phyloP scores from a whole-genome alignment of 202 grass and related monocot species.

The Dendrocalamus latiflorus region DNA sequence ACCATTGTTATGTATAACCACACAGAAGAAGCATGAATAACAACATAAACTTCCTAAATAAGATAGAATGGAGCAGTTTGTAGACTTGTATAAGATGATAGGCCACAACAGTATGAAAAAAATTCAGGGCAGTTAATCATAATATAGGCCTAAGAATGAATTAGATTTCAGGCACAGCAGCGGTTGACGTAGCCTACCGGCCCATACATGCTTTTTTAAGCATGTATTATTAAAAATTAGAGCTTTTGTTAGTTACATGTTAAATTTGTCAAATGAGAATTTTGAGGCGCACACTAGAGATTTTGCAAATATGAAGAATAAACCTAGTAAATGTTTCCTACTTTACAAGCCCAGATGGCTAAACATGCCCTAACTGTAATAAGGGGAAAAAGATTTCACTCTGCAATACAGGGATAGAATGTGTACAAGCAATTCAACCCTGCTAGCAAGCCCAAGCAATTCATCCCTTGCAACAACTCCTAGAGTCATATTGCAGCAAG shows the following conservation, averaged over 20 bases:
- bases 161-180: background rate
- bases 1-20: slow-evolving; percentile 9
- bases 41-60: background rate
- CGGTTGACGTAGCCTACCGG: background rate
- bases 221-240: background rate
- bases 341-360: background rate
- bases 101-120: background rate
- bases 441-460: background rate
- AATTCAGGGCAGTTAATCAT: background rate
- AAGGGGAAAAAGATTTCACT: background rate
- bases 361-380: background rate
- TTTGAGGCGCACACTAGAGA: background rate
- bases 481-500: background rate
- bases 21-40: background rate
- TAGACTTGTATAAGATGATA: background rate
- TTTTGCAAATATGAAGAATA: background rate
- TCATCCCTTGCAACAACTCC: too few relatives aligned
- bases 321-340: background rate
- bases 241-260: background rate
- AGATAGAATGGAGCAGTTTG: background rate
- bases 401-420: background rate
- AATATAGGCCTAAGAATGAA: background rate
- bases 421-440: background rate
- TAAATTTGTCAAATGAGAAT: background rate
- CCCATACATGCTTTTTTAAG: background rate